phyloP scores from a whole-genome alignment of 1,139 yeast genomes.

The Magnusiomyces clavatus region DNA sequence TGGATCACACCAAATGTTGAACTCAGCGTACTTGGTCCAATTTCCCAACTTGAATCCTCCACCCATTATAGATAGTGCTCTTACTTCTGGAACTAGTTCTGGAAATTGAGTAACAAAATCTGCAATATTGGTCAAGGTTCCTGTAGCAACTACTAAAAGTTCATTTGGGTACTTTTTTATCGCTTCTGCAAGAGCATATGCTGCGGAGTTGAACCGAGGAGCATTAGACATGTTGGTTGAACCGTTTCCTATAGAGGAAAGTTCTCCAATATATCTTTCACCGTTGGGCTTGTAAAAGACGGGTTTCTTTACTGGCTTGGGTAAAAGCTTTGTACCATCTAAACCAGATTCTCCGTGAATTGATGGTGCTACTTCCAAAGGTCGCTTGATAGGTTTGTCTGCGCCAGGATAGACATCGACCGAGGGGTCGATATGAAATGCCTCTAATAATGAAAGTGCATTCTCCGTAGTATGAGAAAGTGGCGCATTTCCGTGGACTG shows the following conservation, averaged over 20 bases:
- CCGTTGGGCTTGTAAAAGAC: too few species aligned
- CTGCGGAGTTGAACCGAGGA: slow-evolving; percentile 31
- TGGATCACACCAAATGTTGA: slow-evolving; percentile 71
- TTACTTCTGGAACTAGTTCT: slow-evolving; percentile 40
- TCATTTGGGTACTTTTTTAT: slow-evolving; percentile 39
- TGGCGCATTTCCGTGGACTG: slow-evolving; percentile 77
- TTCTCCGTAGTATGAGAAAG: slow-evolving; percentile 60
- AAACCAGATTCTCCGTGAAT: slow-evolving; percentile 72
- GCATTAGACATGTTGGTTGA: too few species aligned
- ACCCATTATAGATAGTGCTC: slow-evolving; percentile 63
- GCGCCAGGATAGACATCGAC: slow-evolving; percentile 66
- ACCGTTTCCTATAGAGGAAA: too few species aligned
- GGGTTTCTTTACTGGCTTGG: slow-evolving; percentile 35
- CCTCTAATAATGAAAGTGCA: slow-evolving; percentile 58
- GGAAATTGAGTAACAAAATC: slow-evolving; percentile 47
- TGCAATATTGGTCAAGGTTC: slow-evolving; percentile 66
- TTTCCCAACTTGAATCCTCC: slow-evolving; percentile 49
- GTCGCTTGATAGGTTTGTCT: slow-evolving; percentile 18
- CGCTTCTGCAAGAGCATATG: slow-evolving; percentile 52
- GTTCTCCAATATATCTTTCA: background rate
- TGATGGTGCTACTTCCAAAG: slow-evolving; percentile 39
- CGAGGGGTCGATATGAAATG: slow-evolving; percentile 35
- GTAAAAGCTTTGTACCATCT: slow-evolving; percentile 61
- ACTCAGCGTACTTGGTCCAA: slow-evolving; percentile 59
- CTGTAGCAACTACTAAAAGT: slow-evolving; percentile 58